These are phyloP conservation scores for Candida hungchunana DNA, from an alignment of 805 yeast genomes.

Conservation along the genomic window DNA sequence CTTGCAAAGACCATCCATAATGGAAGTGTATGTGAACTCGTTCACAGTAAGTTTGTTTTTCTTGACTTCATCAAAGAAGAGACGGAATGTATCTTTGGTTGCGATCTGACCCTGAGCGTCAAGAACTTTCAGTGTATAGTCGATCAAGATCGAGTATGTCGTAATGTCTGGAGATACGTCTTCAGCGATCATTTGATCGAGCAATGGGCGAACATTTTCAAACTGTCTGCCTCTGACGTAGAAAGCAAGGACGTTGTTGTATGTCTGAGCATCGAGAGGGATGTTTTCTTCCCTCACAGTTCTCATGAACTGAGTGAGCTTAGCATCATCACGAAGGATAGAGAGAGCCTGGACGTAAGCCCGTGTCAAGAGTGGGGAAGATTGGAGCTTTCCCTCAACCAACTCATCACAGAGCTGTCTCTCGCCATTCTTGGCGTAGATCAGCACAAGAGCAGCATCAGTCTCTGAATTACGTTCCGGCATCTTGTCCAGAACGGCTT, in stretches of 20 bases:
- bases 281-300: constrained; percentile 28
- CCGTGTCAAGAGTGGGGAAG: constrained; percentile 26
- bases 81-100: constrained; percentile 33
- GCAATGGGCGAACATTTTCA: constrained; percentile 44
- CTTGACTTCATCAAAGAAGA: constrained; percentile 39
- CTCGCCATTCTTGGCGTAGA: too few species aligned
- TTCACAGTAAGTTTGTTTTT: constrained; percentile 36
- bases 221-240: constrained; percentile 37
- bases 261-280: constrained; percentile 42
- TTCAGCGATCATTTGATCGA: constrained; percentile 40
- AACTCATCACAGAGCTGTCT: too few species aligned
- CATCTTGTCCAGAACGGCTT: constrained; percentile 32
- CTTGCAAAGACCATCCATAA: constrained; percentile 50
- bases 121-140: constrained; percentile 45
- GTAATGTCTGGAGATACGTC: constrained; percentile 52
- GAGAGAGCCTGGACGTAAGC: constrained; percentile 23
- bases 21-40: constrained; percentile 43
- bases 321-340: constrained; percentile 10
- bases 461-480: constrained; percentile 44
- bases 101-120: constrained; percentile 41
- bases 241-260: constrained; percentile 46
- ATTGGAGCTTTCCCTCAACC: constrained; percentile 29
- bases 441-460: constrained; percentile 42
- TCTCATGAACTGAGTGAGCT: constrained; percentile 9
- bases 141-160: constrained; percentile 58